Percentiles rank a stretch among this genome's conserved stretches.
Conservation (phyloP, 805 yeast species). For the Candida ipomoeae region DNA sequence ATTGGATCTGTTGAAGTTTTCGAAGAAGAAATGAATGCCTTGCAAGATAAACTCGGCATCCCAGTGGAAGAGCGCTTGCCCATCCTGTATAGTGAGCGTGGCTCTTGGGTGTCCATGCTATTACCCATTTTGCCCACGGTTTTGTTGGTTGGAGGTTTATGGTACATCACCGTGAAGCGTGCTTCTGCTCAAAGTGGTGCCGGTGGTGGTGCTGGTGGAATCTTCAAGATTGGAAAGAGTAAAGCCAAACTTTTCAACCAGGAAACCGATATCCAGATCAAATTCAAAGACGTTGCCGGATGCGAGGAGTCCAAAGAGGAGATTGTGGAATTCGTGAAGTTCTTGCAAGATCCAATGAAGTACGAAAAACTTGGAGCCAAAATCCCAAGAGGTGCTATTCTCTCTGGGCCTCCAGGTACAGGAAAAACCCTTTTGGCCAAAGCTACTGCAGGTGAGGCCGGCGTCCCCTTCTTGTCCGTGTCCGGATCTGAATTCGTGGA, state of each 20-base stretch:
- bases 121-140: constrained; percentile 78
- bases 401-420: constrained; percentile 99
- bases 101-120: constrained; percentile 57
- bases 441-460: constrained; percentile 99
- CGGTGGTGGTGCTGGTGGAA: constrained; percentile 74
- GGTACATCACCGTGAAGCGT: constrained; percentile 57
- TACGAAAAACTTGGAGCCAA: constrained; percentile 94
- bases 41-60: constrained; percentile 67
- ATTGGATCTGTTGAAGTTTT: constrained; percentile 84
- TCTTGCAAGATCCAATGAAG: constrained; percentile 83
- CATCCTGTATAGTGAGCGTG: constrained; percentile 65
- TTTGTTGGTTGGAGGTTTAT: constrained; percentile 72
- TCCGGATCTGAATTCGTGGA: constrained; percentile 98
- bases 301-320: constrained; percentile 96
- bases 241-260: constrained; percentile 89
- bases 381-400: constrained; percentile 96
- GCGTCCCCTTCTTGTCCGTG: constrained; percentile 92
- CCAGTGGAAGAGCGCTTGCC: constrained; percentile 73
- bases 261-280: constrained; percentile 84
- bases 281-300: constrained; percentile 95
- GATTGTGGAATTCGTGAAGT: constrained; percentile 95
- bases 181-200: constrained; percentile 43
- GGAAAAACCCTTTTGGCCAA: constrained; percentile 96
- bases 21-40: constrained; percentile 73
- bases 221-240: constrained; percentile 81